phyloP scores from a whole-genome alignment of 2,329 filamentous ascomycete species.

The Dactylonectria macrodidyma region DNA sequence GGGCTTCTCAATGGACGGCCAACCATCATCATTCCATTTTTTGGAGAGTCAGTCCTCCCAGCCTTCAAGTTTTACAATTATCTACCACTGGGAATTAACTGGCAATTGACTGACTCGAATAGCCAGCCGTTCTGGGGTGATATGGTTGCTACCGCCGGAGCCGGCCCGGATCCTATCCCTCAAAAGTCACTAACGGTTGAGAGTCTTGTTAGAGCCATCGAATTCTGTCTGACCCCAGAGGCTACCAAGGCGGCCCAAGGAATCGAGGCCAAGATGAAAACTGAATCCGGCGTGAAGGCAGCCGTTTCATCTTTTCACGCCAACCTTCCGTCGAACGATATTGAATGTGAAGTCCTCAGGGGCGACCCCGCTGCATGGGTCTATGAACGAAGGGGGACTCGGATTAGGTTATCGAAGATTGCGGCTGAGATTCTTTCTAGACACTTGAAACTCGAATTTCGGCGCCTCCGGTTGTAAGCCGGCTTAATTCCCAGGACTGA shows the following conservation, averaged over 20 bases:
- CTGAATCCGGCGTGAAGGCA: not conserved
- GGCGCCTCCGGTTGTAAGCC: not conserved
- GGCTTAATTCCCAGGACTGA: not conserved
- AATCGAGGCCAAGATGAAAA: not conserved
- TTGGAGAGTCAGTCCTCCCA: slow-evolving; percentile 61
- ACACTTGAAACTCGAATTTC: not conserved
- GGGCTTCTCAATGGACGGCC: slow-evolving; percentile 77
- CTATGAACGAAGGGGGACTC: not conserved
- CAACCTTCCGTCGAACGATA: not conserved
- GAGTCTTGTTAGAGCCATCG: not conserved
- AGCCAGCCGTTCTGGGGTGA: slow-evolving; percentile 35
- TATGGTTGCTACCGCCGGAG: slow-evolving; percentile 28
- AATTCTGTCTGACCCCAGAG: not conserved
- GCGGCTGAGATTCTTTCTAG: not conserved
- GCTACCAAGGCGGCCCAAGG: not conserved
- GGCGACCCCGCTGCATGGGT: not conserved
- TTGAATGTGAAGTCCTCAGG: not conserved
- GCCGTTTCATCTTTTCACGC: not conserved
- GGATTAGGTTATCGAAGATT: not conserved
- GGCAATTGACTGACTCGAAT: not conserved
- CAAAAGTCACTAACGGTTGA: not conserved
- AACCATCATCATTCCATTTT: slow-evolving; percentile 82
- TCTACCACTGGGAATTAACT: not conserved
- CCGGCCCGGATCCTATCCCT: slow-evolving; percentile 21
- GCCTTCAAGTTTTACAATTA: not conserved